Evolutionary conservation across 495 filamentous ascomycete species (phyloP), one percentile per base, ranked within the genome.

Genomic region (Cladorrhinum samala): DNA sequence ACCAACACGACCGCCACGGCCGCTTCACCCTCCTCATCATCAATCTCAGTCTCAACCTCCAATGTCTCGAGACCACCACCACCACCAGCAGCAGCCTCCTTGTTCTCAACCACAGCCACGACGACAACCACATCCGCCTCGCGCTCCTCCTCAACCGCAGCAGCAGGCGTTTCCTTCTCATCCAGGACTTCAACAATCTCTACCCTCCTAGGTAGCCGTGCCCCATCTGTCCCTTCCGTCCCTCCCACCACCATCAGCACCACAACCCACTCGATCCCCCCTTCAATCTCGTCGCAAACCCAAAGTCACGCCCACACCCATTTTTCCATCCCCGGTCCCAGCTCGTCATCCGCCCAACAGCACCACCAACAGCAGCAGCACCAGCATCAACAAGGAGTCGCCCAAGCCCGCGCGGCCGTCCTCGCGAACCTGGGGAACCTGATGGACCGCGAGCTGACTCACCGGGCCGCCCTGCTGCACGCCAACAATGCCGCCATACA

Each of bases 351-450:
- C 7, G 30, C 14, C 7, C 30, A 37, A 37, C 30, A 14, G 30
- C 7, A 7, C 39, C 17, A 4, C 11, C 13, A 14, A 41, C 38
- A n/a, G n/a, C n/a, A n/a, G n/a, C 4, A 21, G 36, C 9, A 2
- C 45, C 27, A 2, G 13, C 30, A 23, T 46, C 17, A 52, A 33
- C 80, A 72, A 52, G 66, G 71, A 55, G 62, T 77, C 36, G 64
- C 74, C 47, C 83, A 92, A 78, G 88, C 90, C 46, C 81, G 84
- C 62, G 72, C 79, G 43, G 87, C 88, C 13, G 83, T 95, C 64
- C 79, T 84, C 17, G 87, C 87, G n/a, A 85, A 87, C 6, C 84
- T 93, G 43, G 74, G 76, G 62, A 84, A 87, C 66, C 82, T 91
- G 56, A 70, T 90, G 43, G 85, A 91, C 71, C 65, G 76, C 19